Evolutionary conservation across 257 asterid species (phyloP).

Genomic region (Jaltomata sinuosa): DNA sequence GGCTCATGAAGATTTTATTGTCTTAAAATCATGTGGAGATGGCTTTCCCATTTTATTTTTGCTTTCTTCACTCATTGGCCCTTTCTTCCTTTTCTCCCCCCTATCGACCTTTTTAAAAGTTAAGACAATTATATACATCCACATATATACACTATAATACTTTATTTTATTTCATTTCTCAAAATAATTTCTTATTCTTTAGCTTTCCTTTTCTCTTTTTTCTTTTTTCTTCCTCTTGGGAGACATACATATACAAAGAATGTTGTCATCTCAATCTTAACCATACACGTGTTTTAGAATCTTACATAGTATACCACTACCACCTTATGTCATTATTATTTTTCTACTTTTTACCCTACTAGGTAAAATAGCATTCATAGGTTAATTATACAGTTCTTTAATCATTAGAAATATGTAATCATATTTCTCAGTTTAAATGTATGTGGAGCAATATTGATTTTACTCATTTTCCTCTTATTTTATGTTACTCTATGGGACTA

Average conservation of each 20-base stretch:
- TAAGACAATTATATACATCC: not conserved
- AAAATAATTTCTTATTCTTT: not conserved
- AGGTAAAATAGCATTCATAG: not conserved
- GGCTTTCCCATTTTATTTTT: conserved; percentile 5
- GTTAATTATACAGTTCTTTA: not conserved
- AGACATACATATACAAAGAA: conserved; percentile 9
- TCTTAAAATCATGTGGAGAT: not conserved
- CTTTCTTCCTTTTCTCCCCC: not conserved
- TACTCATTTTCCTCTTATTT: not conserved
- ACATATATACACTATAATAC: not conserved
- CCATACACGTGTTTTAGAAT: not conserved
- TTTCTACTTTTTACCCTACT: not conserved
- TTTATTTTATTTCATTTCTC: not conserved
- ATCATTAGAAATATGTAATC: not conserved
- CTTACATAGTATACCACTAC: not conserved
- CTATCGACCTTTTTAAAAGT: not conserved
- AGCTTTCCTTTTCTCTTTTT: not conserved
- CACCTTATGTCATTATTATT: not conserved
- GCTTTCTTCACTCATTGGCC: not conserved
- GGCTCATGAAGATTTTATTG: not conserved
- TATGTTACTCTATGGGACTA: not conserved
- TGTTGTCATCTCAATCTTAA: conserved; percentile 10
- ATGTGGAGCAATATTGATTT: not conserved
- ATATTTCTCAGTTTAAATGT: not conserved
- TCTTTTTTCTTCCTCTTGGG: not conserved